Evolutionary conservation across 1,284 basidiomycete species (phyloP), one percentile per base, ranked within the genome.

Genomic region (Trametes pubescens): DNA sequence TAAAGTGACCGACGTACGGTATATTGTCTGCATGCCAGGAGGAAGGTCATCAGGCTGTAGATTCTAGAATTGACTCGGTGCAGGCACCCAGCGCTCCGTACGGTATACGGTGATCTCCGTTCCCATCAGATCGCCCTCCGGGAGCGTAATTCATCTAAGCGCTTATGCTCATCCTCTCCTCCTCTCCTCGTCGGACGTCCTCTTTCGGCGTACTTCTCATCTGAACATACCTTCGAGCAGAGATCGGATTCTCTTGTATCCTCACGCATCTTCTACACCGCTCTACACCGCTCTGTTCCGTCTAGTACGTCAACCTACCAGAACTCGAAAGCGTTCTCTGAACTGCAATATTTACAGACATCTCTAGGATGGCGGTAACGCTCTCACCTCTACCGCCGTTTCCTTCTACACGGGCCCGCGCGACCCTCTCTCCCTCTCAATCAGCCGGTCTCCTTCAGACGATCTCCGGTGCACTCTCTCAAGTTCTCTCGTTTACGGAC

Each of bases 361-460:
- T 32, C 18, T 53, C 10, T 7, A 2, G 10, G 29, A 11, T 72
- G 71, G 65, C 69, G 0, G 54, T 66, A 6, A 67, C 64, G 8
- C 46, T 73, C 22, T 57, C 60, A 4, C 67, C 67, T 29, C 75
- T 84, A 29, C 82, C 84, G 13, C 67, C 72, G 22, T 91, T 86
- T 72, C 90, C 89, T 21, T 85, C 87, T 1, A 73, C 76, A 1
- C 74, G 79, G 10, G 77, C 82, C 0, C 79, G 85, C 52, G 82
- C 83, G 46, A 73, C 79, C 0, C 75, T 90, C 1, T 78, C 87
- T 0, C 79, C 87, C 4, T 85, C 85, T 0, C 85, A 88, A 62
- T 75, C 84, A 0, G 79, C 82, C 0, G 78, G 74, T 0, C 75
- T 91, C 22, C 78, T 84, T 56, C 75, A 79, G 55, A 82, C 80